phyloP scores from a whole-genome alignment of 2,329 filamentous ascomycete species.

The Verticillium albo-atrum region DNA sequence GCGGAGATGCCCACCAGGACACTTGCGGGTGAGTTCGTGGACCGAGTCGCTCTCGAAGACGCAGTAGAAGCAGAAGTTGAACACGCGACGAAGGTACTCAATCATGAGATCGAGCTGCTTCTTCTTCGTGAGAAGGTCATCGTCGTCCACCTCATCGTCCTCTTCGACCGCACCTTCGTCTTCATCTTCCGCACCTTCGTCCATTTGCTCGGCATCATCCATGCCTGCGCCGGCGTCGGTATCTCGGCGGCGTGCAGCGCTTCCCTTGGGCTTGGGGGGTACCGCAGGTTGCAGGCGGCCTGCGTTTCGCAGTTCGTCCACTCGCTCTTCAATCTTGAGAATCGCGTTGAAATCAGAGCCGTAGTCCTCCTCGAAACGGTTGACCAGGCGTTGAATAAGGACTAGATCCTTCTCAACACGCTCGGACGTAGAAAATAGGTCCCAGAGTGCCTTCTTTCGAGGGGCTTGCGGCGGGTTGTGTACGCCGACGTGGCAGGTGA shows the following conservation, averaged over 20 bases:
- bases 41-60: slow-evolving; percentile 98
- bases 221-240: slow-evolving; percentile 51
- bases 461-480: slow-evolving; percentile 84
- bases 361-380: slow-evolving; percentile 81
- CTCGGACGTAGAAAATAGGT: slow-evolving; percentile 91
- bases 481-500: slow-evolving; percentile 94
- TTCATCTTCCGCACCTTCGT: slow-evolving; percentile 78
- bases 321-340: slow-evolving; percentile 77
- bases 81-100: slow-evolving; percentile 92
- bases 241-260: slow-evolving; percentile 55
- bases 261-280: slow-evolving; percentile 50
- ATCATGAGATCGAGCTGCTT: slow-evolving; percentile 95
- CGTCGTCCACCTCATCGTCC: slow-evolving; percentile 80
- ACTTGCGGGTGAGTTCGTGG: slow-evolving; percentile 92
- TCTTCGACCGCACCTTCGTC: slow-evolving; percentile 76
- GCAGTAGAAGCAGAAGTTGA: slow-evolving; percentile 99
- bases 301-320: slow-evolving; percentile 72
- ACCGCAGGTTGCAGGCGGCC: slow-evolving; percentile 70
- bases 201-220: slow-evolving; percentile 60
- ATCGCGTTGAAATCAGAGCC: slow-evolving; percentile 73
- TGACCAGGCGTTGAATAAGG: slow-evolving; percentile 75
- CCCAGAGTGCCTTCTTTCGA: slow-evolving; percentile 94
- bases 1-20: slow-evolving; percentile 92
- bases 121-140: slow-evolving; percentile 86
- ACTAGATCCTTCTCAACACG: slow-evolving; percentile 86